phyloP scores from a whole-genome alignment of 1,284 basidiomycete genomes.

The Boletus hoseneyae region DNA sequence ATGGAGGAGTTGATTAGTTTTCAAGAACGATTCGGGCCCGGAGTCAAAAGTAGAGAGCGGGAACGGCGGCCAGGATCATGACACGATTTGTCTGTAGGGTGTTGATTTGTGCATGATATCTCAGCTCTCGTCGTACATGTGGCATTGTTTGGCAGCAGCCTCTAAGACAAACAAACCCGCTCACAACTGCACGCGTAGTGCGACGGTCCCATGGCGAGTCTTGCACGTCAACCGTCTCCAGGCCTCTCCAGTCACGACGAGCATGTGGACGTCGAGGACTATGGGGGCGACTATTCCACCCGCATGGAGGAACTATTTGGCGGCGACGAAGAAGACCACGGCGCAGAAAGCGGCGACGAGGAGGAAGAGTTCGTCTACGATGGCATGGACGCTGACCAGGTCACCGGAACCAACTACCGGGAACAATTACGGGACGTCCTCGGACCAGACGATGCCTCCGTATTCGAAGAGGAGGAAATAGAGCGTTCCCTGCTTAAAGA shows the following conservation, averaged over 20 bases:
- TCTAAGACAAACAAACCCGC: constrained; percentile 25
- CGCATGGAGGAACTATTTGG: constrained; percentile 72
- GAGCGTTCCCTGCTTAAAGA: constrained; percentile 44
- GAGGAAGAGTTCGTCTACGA: constrained; percentile 70
- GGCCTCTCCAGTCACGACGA: constrained; percentile 33
- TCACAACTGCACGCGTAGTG: background rate
- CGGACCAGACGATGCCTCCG: constrained; percentile 56
- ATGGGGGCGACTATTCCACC: constrained; percentile 60
- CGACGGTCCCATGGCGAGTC: background rate
- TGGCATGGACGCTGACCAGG: constrained; percentile 57
- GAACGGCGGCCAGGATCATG: constrained; percentile 43
- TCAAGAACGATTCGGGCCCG: constrained; percentile 78
- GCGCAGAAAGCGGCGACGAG: constrained; percentile 43
- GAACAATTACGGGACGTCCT: constrained; percentile 73
- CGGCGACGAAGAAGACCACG: constrained; percentile 40
- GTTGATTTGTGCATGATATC: constrained; percentile 14
- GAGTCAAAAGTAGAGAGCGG: constrained; percentile 56
- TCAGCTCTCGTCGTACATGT: constrained; percentile 14
- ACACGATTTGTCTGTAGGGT: constrained; percentile 17
- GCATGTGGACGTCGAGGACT: constrained; percentile 28
- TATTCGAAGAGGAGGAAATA: constrained; percentile 46
- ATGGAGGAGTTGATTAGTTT: constrained; percentile 85
- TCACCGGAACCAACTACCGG: constrained; percentile 48
- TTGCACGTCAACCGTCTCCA: constrained; percentile 10
- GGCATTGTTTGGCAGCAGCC: constrained; percentile 30